These are phyloP conservation scores for Scleroderma citrinum DNA, from an alignment of 768 basidiomycete genomes.

Conservation along the genomic window DNA sequence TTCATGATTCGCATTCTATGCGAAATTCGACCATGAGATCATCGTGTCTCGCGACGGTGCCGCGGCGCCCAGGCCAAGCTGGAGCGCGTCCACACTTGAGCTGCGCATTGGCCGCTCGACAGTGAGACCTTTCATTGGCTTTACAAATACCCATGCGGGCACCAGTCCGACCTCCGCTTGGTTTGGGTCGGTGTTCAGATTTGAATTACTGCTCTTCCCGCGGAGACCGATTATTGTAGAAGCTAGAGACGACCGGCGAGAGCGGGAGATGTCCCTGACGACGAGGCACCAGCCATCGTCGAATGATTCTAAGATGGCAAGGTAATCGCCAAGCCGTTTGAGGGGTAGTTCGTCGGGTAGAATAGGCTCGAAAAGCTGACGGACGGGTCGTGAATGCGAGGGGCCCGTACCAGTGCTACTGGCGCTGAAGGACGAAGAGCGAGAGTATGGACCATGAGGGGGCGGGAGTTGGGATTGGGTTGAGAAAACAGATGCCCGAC, in stretches of 20 bases:
- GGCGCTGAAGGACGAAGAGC: conserved; percentile 4
- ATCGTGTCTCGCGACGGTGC: conserved; percentile 40
- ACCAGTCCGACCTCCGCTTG: conserved; percentile 47
- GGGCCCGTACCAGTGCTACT: conserved; percentile 15
- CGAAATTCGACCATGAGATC: conserved; percentile 70
- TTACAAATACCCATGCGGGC: conserved; percentile 73
- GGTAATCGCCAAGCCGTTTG: conserved; percentile 45
- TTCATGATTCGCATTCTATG: neutral
- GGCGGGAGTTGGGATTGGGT: conserved; percentile 32
- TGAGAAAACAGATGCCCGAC: conserved; percentile 28
- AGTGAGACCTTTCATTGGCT: conserved; percentile 51
- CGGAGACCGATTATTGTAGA: conserved; percentile 8
- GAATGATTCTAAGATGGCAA: conserved; percentile 59
- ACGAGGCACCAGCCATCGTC: conserved; percentile 82
- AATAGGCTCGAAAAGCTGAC: conserved; percentile 60
- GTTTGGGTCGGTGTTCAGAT: conserved; percentile 42
- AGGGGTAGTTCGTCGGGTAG: conserved; percentile 70
- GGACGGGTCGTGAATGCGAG: conserved; percentile 46
- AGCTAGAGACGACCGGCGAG: conserved; percentile 37
- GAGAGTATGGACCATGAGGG: conserved; percentile 8
- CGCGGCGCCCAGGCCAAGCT: conserved; percentile 34
- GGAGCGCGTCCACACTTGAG: conserved; percentile 44
- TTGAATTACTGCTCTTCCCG: conserved; percentile 5
- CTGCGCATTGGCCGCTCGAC: conserved; percentile 62
- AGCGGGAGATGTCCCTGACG: conserved; percentile 41